Conservation (phyloP, 371 early-diverging fungal species). For the Actinomortierella wolfii region DNA sequence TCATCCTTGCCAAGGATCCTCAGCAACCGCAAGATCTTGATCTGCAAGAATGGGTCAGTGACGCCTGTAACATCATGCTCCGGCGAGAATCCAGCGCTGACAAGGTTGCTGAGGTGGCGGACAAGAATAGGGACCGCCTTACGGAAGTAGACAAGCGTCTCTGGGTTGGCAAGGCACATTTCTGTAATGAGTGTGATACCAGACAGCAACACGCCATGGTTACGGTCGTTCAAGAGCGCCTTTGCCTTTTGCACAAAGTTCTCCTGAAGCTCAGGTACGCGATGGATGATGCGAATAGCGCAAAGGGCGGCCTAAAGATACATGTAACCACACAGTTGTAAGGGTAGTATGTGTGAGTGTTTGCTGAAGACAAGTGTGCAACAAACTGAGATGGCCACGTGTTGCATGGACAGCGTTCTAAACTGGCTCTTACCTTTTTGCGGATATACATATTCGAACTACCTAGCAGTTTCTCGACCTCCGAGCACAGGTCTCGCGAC, state of each 20-base stretch:
- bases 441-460: conserved; percentile 92
- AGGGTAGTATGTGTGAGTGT: background rate
- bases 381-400: background rate
- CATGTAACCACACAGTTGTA: background rate
- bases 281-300: conserved; percentile 88
- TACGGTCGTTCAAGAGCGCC: conserved; percentile 86
- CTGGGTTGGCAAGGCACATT: conserved; percentile 79
- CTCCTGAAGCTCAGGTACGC: conserved; percentile 92
- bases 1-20: conserved; percentile 88
- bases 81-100: conserved; percentile 87
- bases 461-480: conserved; percentile 91
- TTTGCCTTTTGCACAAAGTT: conserved; percentile 79
- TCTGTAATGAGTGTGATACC: conserved; percentile 91
- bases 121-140: conserved; percentile 85
- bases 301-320: conserved; percentile 85
- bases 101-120: conserved; percentile 86
- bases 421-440: conserved; percentile 82
- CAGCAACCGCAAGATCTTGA: conserved; percentile 90
- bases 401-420: conserved; percentile 2
- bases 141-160: conserved; percentile 63
- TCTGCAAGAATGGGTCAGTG: conserved; percentile 96
- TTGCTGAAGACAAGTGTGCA: conserved; percentile 5
- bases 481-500: conserved; percentile 92
- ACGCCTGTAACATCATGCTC: conserved; percentile 97
- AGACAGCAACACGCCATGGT: conserved; percentile 94